Evolutionary conservation across 495 filamentous ascomycete species (phyloP).

Genomic region (Penicillium lagena): DNA sequence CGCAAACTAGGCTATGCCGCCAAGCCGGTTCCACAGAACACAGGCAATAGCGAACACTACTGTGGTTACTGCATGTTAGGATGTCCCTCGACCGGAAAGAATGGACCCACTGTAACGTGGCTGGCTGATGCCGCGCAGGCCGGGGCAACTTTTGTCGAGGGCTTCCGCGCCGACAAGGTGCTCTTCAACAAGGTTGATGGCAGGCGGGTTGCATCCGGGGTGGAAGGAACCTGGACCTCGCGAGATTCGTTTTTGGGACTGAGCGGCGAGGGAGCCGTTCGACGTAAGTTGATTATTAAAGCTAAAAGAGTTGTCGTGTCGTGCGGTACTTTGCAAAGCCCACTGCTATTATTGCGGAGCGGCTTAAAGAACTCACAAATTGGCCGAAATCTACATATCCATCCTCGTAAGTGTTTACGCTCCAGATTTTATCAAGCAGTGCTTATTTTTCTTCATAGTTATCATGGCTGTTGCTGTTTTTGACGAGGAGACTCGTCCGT

Average conservation of each 20-base stretch:
- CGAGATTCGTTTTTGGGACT: conserved; percentile 56
- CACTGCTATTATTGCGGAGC: conserved; percentile 67
- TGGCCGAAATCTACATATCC: conserved; percentile 73
- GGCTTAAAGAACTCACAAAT: conserved; percentile 73
- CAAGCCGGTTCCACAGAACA: conserved; percentile 73
- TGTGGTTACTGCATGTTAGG: conserved; percentile 77
- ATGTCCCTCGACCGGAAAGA: conserved; percentile 66
- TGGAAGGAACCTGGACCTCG: conserved; percentile 70
- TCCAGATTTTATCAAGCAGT: too few species aligned
- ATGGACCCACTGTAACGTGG: conserved; percentile 70
- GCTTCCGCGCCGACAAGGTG: conserved; percentile 61
- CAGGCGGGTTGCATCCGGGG: conserved; percentile 56
- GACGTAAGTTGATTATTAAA: conserved; percentile 60
- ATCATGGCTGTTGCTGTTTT: conserved; percentile 54
- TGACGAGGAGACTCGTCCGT: conserved; percentile 60
- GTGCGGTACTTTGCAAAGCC: conserved; percentile 66
- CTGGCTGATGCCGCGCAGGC: conserved; percentile 69
- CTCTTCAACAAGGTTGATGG: conserved; percentile 52
- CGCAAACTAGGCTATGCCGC: conserved; percentile 68
- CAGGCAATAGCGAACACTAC: conserved; percentile 58
- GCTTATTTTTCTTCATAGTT: conserved; percentile 25
- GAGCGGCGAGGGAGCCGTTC: conserved; percentile 37
- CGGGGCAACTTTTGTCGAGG: conserved; percentile 76
- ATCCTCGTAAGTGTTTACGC: conserved; percentile 54
- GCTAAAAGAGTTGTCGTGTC: conserved; percentile 80